Conservation (phyloP, 2,329 filamentous ascomycete genomes). For the Beauveria brongniartii region DNA sequence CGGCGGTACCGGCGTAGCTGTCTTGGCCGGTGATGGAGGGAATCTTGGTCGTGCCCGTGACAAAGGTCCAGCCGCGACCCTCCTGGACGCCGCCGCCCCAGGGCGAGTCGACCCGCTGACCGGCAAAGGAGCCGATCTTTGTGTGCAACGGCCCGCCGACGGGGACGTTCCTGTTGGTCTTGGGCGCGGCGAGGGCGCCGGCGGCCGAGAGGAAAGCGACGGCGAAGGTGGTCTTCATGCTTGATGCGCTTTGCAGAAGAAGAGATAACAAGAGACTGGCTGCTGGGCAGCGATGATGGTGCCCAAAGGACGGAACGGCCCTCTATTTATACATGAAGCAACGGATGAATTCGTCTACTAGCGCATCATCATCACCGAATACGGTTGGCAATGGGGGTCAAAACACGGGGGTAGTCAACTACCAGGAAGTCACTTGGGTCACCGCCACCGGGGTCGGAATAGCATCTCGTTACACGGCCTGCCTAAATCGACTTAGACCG, state of each 20-base stretch:
- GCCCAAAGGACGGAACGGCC: no score
- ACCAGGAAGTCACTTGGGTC: no score
- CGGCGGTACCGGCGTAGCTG: conserved; percentile 16
- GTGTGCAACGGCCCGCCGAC: background rate
- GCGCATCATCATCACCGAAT: no score
- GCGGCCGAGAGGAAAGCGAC: background rate
- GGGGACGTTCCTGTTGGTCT: background rate
- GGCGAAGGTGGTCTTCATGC: conserved; percentile 1
- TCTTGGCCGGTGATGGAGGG: background rate
- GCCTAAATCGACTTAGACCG: background rate
- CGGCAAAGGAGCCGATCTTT: background rate
- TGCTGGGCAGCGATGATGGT: background rate
- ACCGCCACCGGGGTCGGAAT: background rate
- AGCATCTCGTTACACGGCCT: background rate
- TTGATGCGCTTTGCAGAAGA: background rate
- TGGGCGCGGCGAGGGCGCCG: background rate
- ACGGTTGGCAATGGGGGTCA: no score
- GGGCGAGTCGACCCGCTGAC: background rate
- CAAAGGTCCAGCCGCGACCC: background rate
- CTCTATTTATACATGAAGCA: no score
- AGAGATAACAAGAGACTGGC: background rate
- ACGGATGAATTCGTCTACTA: no score
- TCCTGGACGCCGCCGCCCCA: conserved; percentile 6
- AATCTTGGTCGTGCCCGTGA: conserved; percentile 7
- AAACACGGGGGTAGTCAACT: no score